Conservation (phyloP, 352 stramenopile genomes). For the Blastocystis sp. region DNA sequence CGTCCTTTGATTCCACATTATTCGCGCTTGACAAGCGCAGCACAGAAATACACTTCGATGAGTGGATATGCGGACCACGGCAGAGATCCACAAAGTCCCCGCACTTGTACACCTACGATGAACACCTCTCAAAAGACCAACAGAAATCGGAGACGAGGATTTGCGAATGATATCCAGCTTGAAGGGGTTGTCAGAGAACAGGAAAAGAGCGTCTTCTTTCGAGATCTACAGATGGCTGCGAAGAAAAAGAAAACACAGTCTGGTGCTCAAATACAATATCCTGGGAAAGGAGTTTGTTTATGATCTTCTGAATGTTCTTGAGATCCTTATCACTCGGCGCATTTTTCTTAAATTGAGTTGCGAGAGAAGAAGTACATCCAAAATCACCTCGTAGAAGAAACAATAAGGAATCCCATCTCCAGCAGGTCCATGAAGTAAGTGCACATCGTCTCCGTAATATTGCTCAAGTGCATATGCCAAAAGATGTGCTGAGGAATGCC, state of each 20-base stretch:
- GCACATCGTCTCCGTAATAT: conserved; percentile 48
- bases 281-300: conserved; percentile 29
- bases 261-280: conserved; percentile 5
- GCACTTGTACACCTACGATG: conserved; percentile 93
- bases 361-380: neutral
- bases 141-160: neutral
- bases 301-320: conserved; percentile 16
- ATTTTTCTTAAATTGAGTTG: neutral
- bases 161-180: conserved; percentile 72
- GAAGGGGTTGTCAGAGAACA: conserved; percentile 97
- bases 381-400: conserved; percentile 50
- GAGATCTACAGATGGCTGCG: conserved; percentile 58
- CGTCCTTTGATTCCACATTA: conserved; percentile 88
- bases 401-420: conserved; percentile 54
- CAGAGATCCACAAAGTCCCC: conserved; percentile 95
- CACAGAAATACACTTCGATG: conserved; percentile 88
- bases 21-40: conserved; percentile 86
- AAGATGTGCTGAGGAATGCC: conserved; percentile 33
- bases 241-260: neutral
- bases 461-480: conserved; percentile 29
- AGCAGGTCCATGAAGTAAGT: neutral
- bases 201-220: conserved; percentile 91
- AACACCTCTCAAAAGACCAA: neutral
- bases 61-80: conserved; percentile 87
- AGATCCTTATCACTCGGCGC: conserved; percentile 48